Evolutionary conservation across 148 eudicot species (phyloP), one percentile per base, ranked within the genome.

Genomic region (Diospyros lotus): DNA sequence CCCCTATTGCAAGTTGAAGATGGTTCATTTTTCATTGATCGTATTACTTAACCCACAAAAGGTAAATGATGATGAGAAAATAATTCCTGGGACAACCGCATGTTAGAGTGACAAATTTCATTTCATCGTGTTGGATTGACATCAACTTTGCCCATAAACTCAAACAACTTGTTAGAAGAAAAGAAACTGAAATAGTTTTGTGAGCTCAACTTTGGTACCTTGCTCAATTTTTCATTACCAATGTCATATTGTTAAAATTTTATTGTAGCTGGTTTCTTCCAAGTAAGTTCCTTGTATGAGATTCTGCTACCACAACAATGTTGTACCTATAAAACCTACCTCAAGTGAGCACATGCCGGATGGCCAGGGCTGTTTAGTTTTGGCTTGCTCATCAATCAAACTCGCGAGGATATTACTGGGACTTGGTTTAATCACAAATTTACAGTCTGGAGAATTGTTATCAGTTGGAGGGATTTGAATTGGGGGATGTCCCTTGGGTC

Each of bases 301-400:
- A 44, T 46, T 72, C 40, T 44, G 40, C 45, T 72, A 18, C 38
- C 41, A 44, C 9, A 10, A 12, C 3, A 17, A 2, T 18, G 38
- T 9, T 15, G 14, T 28, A 54, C 40, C 52, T 48, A 48, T 8
- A 28, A 28, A 28, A 28, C 28, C 28, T 28, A 28, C 52, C 8
- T 48, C 8, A 48, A 48, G 52, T 48, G 52, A 4, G 6, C 44
- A 68, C 54, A 68, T 9, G 58, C 43, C 39, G 17, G 38, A 71
- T 11, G 41, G 38, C 39, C 4, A 13, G 55, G 66, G 66, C 59
- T 9, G 2, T 40, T 59, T 28, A 52, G 58, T 45, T 41, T 44
- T 72, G 53, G 53, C 43, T 72, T 58, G 54, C 4, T 64, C 18
- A 44, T 8, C 52, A 28, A 71, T 56, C 64, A 43, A 59, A 66